phyloP scores from a whole-genome alignment of 1,284 basidiomycete species.

The Mycosarcoma mackinlayi region DNA sequence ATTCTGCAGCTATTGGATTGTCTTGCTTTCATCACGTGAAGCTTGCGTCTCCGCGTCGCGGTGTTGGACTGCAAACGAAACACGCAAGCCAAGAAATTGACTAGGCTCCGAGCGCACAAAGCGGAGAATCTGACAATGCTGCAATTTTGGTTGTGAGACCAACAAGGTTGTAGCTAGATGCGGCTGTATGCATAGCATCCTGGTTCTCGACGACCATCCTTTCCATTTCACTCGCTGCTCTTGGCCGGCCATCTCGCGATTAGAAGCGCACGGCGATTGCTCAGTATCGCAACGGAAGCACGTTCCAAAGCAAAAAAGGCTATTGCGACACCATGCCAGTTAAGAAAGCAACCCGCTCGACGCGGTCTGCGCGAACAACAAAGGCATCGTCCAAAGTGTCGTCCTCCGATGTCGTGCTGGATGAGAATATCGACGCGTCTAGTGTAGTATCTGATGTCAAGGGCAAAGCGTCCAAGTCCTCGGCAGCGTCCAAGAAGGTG shows the following conservation, averaged over 20 bases:
- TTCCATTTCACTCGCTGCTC: no score
- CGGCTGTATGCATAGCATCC: not conserved
- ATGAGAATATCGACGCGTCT: slow-evolving; percentile 20
- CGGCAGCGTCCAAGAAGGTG: slow-evolving; percentile 20
- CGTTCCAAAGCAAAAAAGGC: not conserved
- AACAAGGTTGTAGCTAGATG: not conserved
- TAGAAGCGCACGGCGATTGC: no score
- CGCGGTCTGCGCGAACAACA: slow-evolving; percentile 31
- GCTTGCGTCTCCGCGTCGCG: slow-evolving; percentile 36
- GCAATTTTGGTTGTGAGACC: not conserved
- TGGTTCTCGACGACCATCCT: not conserved
- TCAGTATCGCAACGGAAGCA: no score
- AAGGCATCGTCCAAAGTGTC: slow-evolving; percentile 30
- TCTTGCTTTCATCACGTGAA: slow-evolving; percentile 55
- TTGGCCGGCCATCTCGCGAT: no score
- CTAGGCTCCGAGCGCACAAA: not conserved
- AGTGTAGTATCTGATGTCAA: not conserved
- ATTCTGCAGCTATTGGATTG: slow-evolving; percentile 1
- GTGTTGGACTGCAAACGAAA: slow-evolving; percentile 30
- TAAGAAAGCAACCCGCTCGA: slow-evolving; percentile 37
- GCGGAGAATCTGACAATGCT: slow-evolving; percentile 4
- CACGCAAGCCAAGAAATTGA: slow-evolving; percentile 5
- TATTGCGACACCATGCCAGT: slow-evolving; percentile 21
- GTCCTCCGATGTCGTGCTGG: slow-evolving; percentile 26
- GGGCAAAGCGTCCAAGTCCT: slow-evolving; percentile 13